phyloP scores from a whole-genome alignment of 306 rosid species.

The Castanea sativa region DNA sequence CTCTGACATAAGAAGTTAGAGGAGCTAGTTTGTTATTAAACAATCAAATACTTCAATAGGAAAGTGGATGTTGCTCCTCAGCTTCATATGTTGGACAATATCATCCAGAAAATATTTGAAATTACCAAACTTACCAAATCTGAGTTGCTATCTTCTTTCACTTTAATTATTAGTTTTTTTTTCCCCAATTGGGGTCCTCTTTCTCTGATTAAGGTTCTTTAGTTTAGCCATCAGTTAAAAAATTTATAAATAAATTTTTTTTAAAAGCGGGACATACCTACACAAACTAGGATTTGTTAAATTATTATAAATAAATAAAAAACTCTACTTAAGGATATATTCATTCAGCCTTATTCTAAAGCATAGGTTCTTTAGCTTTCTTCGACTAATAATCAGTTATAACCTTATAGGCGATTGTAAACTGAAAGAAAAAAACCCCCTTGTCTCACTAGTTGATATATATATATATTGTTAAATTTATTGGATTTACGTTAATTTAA shows the following conservation, averaged over 20 bases:
- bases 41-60: background rate
- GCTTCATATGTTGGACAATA: background rate
- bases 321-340: background rate
- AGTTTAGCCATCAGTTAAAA: background rate
- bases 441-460: background rate
- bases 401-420: background rate
- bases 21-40: background rate
- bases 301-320: too few species aligned
- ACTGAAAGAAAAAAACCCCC: background rate
- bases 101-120: background rate
- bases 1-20: background rate
- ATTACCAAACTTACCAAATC: background rate
- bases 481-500: too few species aligned
- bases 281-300: background rate
- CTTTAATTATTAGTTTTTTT: background rate
- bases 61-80: background rate
- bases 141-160: background rate
- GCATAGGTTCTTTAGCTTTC: background rate
- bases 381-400: background rate
- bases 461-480: too few species aligned
- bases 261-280: background rate
- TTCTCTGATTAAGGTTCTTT: background rate
- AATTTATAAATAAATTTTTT: too few species aligned
- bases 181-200: background rate
- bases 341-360: background rate